Evolutionary conservation across 2,329 filamentous ascomycete genomes (phyloP), one percentile per base, ranked within the genome.

Genomic region (Xylariaceae sp.): DNA sequence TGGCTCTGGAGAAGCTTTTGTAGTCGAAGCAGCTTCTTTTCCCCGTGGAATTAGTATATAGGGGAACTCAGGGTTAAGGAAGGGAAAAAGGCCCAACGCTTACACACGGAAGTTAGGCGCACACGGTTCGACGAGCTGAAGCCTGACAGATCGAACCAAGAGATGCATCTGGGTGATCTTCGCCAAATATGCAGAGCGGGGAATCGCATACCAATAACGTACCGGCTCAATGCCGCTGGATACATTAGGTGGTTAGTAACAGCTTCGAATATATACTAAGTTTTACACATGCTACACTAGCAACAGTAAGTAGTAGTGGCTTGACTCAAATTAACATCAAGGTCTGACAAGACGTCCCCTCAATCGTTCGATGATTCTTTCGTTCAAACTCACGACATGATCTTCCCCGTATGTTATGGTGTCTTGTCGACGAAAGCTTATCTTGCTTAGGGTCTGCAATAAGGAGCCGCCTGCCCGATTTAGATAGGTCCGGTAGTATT

Each of bases 391-490:
- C 19, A 3, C 12, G 16, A n/a, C 41, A 26, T 34, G 39, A 39
- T 31, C 31, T 24, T 50, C 9, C 17, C 9, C 39, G 11, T 28
- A 23, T 41, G 23, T 29, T 29, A 45, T 44, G 31, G 41, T 40
- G 24, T 37, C 31, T 44, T 50, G 45, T 33, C 36, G 36, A 39
- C 24, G 28, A 44, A 54, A 58, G 54, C 58, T 61, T 61, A 59
- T 58, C 58, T 44, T 44, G 50, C 39, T 28, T 36, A 49, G 7
- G 44, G 50, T 24, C 17, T 28, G 36, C 47, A 19, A 54, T n/a
- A 46, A 16, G 39, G 39, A n/a, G 11, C n/a, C 52, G 48, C 67
- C 67, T 69, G 62, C 67, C 67, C 37, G 55, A 66, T 65, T 12
- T n/a, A 62, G 65, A 48, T 61, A 62, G 56, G 40, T n/a, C 43